These are phyloP conservation scores for Ensete glaucum DNA, from an alignment of 176 grass and related monocot genomes.

Conservation along the genomic window DNA sequence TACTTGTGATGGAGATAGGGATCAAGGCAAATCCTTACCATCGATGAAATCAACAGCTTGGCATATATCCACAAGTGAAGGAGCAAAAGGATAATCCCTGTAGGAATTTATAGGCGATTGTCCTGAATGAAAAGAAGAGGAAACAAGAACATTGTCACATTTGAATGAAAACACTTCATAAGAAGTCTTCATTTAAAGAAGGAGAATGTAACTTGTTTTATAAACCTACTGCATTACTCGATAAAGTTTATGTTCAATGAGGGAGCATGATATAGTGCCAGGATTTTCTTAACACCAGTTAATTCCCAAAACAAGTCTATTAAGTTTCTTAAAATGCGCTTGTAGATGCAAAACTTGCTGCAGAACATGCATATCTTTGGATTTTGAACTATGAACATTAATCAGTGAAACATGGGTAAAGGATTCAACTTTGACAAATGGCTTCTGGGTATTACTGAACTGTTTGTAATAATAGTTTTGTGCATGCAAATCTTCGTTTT, in stretches of 20 bases:
- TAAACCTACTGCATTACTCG: too few species aligned
- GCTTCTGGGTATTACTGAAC: too few species aligned
- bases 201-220: background rate
- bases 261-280: too few species aligned
- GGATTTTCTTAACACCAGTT: background rate
- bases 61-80: conserved; percentile 62
- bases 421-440: too few species aligned
- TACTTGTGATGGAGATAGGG: background rate
- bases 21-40: conserved; percentile 33
- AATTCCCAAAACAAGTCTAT: background rate
- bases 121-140: conserved; percentile 35
- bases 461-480: too few species aligned
- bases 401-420: too few species aligned
- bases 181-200: background rate
- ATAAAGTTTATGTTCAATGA: background rate
- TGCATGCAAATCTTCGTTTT: too few species aligned
- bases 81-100: conserved; percentile 91
- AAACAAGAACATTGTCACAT: background rate
- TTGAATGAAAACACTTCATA: background rate
- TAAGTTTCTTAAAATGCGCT: background rate
- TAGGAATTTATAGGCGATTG: conserved; percentile 79
- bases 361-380: too few species aligned
- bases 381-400: too few species aligned
- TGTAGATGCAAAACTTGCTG: too few species aligned
- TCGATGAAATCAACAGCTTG: conserved; percentile 87